Evolutionary conservation across 805 yeast species (phyloP), one percentile per base, ranked within the genome.

Genomic region (Isabelozyma pseudorhagii): DNA sequence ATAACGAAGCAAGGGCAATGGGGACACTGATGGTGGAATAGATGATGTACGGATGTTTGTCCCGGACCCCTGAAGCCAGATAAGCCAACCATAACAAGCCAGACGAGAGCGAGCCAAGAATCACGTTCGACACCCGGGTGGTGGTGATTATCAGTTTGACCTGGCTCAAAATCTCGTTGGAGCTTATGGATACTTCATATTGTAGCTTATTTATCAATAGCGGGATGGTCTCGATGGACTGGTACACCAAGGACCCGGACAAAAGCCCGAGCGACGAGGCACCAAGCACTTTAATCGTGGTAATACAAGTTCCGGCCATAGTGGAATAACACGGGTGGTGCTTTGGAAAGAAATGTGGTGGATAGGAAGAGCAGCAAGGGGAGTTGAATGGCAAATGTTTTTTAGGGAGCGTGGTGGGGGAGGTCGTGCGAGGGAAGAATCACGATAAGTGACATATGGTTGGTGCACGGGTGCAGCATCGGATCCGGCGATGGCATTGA

Each of bases 31-130:
- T 45, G n/a, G 85, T 75, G 44, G 86, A 74, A 62, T 87, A 87
- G 11, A 87, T 60, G 60, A 87, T 75, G 62, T 87, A 87, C 17
- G 94, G 94, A 66, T 87, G 96, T 64, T 80, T 80, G 49, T 77
- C 83, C 38, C 70, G 61, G 5, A 65, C 55, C 17, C 88, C 82
- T 0, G 90, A 82, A 45, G 75, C 74, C 45, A 68, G 69, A 61
- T 76, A 87, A n/a, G 86, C 84, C 53, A 77, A 55, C 31, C 74
- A 68, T 55, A 87, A 82, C 45, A 82, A 69, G 36, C 72, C 65
- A 1, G 85, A 57, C 7, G 86, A 75, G 21, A 82, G 40, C 4
- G 78, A 61, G 14, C 84, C 83, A 34, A 83, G 66, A 2, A 63
- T 53, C 11, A 61, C 42, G 46, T 66, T 62, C 27, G 55, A 41